Percentiles rank a stretch among this genome's conserved stretches.
phyloP scores from a whole-genome alignment of 2,329 filamentous ascomycete species.

The Thelonectria discophora region DNA sequence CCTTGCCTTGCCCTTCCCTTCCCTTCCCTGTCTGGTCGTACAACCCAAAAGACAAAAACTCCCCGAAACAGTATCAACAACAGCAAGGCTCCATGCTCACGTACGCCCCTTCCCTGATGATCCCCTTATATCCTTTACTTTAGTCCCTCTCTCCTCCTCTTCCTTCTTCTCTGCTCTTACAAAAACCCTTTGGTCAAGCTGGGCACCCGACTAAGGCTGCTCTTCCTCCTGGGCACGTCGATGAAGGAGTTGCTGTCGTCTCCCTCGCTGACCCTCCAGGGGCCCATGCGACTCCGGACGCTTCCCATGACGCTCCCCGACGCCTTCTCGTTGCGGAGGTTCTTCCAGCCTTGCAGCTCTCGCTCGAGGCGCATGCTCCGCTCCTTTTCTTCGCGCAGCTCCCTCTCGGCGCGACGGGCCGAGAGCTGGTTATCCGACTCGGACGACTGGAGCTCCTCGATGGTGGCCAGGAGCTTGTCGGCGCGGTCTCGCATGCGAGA shows the following conservation, averaged over 20 bases:
- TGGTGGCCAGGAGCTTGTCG: constrained; percentile 86
- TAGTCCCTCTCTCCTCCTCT: no score
- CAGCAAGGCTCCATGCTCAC: constrained; percentile 37
- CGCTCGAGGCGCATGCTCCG: constrained; percentile 83
- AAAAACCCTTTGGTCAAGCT: constrained; percentile 84
- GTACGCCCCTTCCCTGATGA: constrained; percentile 29
- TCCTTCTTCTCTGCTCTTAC: constrained; percentile 48
- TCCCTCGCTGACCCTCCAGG: constrained; percentile 50
- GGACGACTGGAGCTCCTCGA: constrained; percentile 91
- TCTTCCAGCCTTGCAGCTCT: constrained; percentile 87
- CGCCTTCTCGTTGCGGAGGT: constrained; percentile 72
- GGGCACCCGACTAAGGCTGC: constrained; percentile 68
- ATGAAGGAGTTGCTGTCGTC: constrained; percentile 50
- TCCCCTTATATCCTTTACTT: constrained; percentile 15
- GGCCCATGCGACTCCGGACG: constrained; percentile 48
- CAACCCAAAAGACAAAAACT: constrained; percentile 15
- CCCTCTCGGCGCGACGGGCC: constrained; percentile 86
- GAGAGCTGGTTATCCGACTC: constrained; percentile 84
- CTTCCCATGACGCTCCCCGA: constrained; percentile 58
- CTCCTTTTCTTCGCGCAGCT: constrained; percentile 88
- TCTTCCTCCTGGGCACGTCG: constrained; percentile 72
- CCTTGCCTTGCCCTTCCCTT: constrained; percentile 7
- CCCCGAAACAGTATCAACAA: constrained; percentile 33
- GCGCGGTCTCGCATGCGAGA: constrained; percentile 88
- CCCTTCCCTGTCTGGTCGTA: constrained; percentile 17